A percentile compares a stretch with the other conserved stretches of the same genome.
Conservation (phyloP, 257 asterid species). For the Eustoma russellianum region DNA sequence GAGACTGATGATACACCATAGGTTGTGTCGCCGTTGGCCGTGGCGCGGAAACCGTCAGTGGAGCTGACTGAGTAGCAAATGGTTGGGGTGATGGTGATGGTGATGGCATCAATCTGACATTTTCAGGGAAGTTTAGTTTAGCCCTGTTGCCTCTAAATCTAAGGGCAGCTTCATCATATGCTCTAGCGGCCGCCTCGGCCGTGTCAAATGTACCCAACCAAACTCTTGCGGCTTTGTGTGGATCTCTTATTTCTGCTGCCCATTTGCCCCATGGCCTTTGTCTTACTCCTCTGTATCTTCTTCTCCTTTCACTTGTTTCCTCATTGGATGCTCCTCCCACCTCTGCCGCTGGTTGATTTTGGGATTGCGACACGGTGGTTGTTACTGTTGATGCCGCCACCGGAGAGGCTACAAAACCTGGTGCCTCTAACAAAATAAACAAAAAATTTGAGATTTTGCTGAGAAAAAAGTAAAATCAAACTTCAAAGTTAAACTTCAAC, state of each 20-base stretch:
- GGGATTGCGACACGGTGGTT: neutral
- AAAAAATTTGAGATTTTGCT: too few species aligned
- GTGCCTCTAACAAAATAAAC: too few species aligned
- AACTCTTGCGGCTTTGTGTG: conserved; percentile 24
- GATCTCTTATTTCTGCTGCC: conserved; percentile 39
- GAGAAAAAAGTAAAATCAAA: too few species aligned
- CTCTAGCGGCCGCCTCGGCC: conserved; percentile 33
- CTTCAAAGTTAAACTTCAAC: too few species aligned
- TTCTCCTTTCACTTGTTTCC: conserved; percentile 43
- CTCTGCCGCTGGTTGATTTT: conserved; percentile 15
- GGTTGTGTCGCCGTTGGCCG: conserved; percentile 9
- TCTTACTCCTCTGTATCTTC: conserved; percentile 31
- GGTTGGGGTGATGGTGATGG: conserved; percentile 9
- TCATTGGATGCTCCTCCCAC: conserved; percentile 15
- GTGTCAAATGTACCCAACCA: conserved; percentile 38
- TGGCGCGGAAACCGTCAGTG: conserved; percentile 8
- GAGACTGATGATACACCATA: conserved; percentile 16
- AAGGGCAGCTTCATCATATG: conserved; percentile 34
- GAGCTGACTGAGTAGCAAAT: conserved; percentile 9
- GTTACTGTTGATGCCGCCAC: conserved; percentile 10
- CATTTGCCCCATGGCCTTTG: conserved; percentile 40
- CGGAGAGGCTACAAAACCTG: conserved; percentile 12
- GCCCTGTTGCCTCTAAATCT: conserved; percentile 29
- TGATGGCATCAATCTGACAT: conserved; percentile 25
- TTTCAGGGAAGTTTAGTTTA: conserved; percentile 30